These are phyloP conservation scores for Diaporthe sp. DNA, from an alignment of 2,329 filamentous ascomycete species.

Conservation along the genomic window DNA sequence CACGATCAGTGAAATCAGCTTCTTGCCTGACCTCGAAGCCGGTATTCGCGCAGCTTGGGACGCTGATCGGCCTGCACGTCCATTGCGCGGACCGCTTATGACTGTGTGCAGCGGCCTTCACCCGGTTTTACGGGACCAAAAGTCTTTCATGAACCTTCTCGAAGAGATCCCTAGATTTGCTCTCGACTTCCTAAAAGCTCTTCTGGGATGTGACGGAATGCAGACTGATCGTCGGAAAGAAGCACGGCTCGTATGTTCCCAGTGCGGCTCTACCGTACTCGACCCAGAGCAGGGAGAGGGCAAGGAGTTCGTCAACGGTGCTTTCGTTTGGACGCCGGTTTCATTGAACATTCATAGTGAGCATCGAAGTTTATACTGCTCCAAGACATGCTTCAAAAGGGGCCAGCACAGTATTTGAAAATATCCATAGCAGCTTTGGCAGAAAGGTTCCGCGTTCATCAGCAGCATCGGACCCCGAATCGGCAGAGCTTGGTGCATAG, in stretches of 20 bases:
- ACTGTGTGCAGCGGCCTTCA: neutral
- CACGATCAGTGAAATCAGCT: neutral
- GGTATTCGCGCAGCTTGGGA: constrained; percentile 10
- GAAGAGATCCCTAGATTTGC: neutral
- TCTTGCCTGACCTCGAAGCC: constrained; percentile 8
- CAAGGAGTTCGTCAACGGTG: neutral
- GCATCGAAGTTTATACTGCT: neutral
- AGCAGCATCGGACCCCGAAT: neutral
- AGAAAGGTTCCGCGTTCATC: neutral
- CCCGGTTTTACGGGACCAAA: neutral
- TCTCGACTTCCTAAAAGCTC: neutral
- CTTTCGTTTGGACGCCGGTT: neutral
- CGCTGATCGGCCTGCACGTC: neutral
- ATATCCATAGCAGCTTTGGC: neutral
- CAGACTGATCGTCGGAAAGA: too few relatives aligned
- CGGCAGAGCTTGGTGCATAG: too few relatives aligned
- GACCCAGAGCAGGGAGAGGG: neutral
- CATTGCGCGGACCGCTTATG: neutral
- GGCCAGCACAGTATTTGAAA: neutral
- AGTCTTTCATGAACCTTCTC: neutral
- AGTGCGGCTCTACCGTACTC: neutral
- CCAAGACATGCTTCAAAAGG: neutral
- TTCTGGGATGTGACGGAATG: neutral
- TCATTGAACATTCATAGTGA: neutral
- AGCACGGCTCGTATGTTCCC: neutral